Base-by-base conservation (phyloP, 163 green algal species). In the Scenedesmus sp. region DNA sequence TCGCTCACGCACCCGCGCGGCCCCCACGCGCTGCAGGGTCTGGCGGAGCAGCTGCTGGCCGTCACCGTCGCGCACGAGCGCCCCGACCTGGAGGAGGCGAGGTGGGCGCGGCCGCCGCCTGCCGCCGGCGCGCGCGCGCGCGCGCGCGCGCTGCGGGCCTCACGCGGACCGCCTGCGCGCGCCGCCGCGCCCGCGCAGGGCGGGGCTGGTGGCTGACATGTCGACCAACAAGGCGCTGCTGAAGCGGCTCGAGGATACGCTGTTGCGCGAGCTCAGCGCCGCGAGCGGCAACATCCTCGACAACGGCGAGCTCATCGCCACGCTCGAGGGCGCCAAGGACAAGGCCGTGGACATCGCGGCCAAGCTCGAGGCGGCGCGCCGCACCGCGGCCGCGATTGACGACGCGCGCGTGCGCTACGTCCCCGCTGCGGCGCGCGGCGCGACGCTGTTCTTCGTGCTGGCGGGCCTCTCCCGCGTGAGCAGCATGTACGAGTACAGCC, bases 401-500 rank as follows among this genome's bases (percentile, higher is more conserved):
- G 86, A 89, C 50, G 90, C 92, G 24, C 87, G 91, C 15, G 74
- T 87, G 44, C 76, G 84, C 53, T 97, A 97, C 85, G 67, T 31
- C 28, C 87, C 92, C 22, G 91, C 90, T 4, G 93, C 93, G 26
- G 83, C 89, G 82, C 83, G 92, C 11, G 93, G 92, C 17, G 88
- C 92, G 42, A 88, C 96, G 74, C 86, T 97, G 47, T 97, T 96
- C 89, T 97, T 97, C 78, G 89, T 92, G 11, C 90, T 96, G 81
- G 82, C 84, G 15, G 81, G 65, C 20, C 83, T 96, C 26, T 82
- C 81, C 29, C 87, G 83, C 60, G 90, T 97, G 66, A 92, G 79
- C 83, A 92, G 93, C 84, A 97, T 97, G 93, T 97, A 97, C 81
- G 91, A 97, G 84, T 91, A 96, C 91, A 92, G 81, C 72, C 83